Percentiles rank a stretch among this genome's conserved stretches.
Conservation (phyloP, 768 basidiomycete species). For the Pleurotus salmoneostramineus region DNA sequence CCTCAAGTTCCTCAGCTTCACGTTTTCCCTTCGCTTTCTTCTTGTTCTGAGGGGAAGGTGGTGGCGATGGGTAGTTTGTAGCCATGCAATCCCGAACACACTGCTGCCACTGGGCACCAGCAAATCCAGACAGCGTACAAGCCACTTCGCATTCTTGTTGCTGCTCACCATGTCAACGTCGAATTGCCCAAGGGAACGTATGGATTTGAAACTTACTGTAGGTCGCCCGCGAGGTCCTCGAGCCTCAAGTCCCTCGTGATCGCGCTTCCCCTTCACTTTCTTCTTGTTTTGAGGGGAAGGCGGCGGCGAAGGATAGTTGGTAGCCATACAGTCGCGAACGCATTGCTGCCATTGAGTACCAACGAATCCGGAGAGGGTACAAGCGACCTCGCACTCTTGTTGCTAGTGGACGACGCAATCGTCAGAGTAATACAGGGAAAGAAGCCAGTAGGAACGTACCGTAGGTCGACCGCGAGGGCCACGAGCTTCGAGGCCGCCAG, state of each 20-base stretch:
- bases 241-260: neutral
- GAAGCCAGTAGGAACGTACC: too few species aligned
- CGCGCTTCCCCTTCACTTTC: neutral
- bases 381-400: neutral
- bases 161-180: neutral
- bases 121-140: neutral
- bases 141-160: neutral
- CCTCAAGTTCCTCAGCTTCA: neutral
- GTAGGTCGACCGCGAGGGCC: too few species aligned
- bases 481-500: too few species aligned
- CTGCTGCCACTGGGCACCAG: neutral
- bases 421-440: too few species aligned
- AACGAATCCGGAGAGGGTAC: neutral
- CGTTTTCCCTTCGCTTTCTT: neutral
- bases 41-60: neutral
- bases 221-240: neutral
- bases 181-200: too few species aligned
- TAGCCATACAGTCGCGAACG: neutral
- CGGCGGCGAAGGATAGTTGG: neutral
- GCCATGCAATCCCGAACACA: slow-evolving; percentile 1
- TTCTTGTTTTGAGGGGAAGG: neutral
- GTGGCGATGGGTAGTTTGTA: neutral
- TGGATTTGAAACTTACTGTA: too few species aligned
- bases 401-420: neutral
- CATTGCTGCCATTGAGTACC: neutral